phyloP scores from a whole-genome alignment of 805 yeast genomes.

The Lipomyces lipofer region DNA sequence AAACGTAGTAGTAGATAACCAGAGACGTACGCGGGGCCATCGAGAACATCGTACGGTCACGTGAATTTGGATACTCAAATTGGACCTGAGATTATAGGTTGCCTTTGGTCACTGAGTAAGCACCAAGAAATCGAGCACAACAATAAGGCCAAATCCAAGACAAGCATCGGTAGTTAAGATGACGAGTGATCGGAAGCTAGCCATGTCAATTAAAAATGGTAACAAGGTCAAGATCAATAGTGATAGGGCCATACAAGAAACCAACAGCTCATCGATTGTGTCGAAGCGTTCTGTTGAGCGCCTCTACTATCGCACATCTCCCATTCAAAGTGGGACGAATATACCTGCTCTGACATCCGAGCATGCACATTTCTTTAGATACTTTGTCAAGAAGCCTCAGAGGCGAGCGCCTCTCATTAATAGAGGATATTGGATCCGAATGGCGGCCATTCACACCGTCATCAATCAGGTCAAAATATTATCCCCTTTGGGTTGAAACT shows the following conservation, averaged over 20 bases:
- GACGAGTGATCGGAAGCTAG: not conserved
- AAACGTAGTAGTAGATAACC: too few relatives aligned
- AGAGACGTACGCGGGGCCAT: too few relatives aligned
- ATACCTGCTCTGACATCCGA: conserved; percentile 7
- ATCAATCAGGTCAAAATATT: conserved; percentile 51
- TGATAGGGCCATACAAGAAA: conserved; percentile 68
- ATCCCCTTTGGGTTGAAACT: not conserved
- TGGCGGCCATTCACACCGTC: conserved; percentile 63
- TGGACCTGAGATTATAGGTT: too few relatives aligned
- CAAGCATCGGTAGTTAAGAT: not conserved
- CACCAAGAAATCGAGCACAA: too few relatives aligned
- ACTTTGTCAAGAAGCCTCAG: conserved; percentile 64
- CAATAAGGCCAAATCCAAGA: too few relatives aligned
- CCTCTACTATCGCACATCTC: conserved; percentile 43
- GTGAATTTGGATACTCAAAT: too few relatives aligned
- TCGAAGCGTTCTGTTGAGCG: conserved; percentile 79
- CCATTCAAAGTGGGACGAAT: not conserved
- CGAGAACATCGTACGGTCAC: too few relatives aligned
- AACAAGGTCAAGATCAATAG: conserved; percentile 14
- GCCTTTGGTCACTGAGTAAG: too few relatives aligned
- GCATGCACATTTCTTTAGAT: conserved; percentile 53
- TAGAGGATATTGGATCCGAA: conserved; percentile 79
- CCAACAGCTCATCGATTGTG: conserved; percentile 80
- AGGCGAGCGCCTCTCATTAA: conserved; percentile 79
- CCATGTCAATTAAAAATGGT: conserved; percentile 5